Conservation (phyloP, 2,329 filamentous ascomycete genomes). For the Huntiella decipiens region DNA sequence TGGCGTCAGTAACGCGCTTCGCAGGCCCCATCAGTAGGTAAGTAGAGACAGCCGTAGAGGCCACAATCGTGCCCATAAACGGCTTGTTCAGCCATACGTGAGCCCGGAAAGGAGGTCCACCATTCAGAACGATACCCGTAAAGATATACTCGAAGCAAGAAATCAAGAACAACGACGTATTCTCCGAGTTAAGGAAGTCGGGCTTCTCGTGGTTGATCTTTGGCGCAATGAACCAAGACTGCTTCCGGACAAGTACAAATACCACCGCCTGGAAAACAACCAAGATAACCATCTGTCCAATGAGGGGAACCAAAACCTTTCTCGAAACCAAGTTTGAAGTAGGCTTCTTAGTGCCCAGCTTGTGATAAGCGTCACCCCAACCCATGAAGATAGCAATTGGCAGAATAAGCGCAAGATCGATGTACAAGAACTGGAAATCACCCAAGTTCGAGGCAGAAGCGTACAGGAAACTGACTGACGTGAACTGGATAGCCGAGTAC, state of each 20-base stretch:
- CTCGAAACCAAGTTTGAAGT: constrained; percentile 82
- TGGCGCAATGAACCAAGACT: constrained; percentile 70
- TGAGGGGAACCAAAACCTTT: constrained; percentile 74
- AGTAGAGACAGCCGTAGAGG: constrained; percentile 45
- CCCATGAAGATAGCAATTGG: constrained; percentile 98
- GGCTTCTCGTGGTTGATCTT: constrained; percentile 57
- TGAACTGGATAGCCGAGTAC: constrained; percentile 99
- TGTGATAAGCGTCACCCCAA: constrained; percentile 71
- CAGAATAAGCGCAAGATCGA: constrained; percentile 78
- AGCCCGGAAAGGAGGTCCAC: constrained; percentile 79
- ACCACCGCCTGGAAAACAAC: constrained; percentile 57
- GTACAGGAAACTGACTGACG: constrained; percentile 89
- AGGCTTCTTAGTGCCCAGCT: constrained; percentile 65
- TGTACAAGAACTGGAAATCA: constrained; percentile 96
- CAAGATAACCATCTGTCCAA: constrained; percentile 74
- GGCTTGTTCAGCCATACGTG: constrained; percentile 65
- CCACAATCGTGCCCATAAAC: constrained; percentile 58
- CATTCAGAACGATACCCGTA: constrained; percentile 71
- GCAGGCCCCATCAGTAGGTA: constrained; percentile 71
- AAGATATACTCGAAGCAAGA: constrained; percentile 93
- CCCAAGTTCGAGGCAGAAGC: constrained; percentile 84
- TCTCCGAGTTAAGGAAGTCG: constrained; percentile 81
- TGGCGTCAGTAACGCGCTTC: constrained; percentile 47
- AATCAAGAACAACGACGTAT: constrained; percentile 73
- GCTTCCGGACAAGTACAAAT: constrained; percentile 55